A percentile compares a stretch with the other conserved stretches of the same genome.
Conservation (phyloP, 495 filamentous ascomycete species). For the Saxophila tyrrhenica region DNA sequence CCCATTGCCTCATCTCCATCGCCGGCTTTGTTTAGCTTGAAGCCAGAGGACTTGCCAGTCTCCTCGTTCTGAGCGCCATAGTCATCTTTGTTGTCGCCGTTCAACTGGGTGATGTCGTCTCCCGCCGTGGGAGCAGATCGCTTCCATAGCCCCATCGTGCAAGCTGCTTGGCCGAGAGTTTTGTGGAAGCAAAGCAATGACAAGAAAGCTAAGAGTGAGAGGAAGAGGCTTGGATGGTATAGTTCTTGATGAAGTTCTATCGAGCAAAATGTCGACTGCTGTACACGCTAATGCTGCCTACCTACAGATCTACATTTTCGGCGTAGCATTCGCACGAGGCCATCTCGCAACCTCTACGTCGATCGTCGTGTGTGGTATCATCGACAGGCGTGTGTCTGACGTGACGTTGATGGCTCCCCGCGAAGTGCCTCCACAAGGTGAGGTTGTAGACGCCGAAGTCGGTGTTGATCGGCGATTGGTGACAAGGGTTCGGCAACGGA, state of each 20-base stretch:
- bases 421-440: too few species aligned
- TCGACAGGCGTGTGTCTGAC: too few species aligned
- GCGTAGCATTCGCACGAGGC: not conserved
- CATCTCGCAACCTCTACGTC: too few species aligned
- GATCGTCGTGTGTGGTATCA: too few species aligned
- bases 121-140: not conserved
- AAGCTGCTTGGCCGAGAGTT: too few species aligned
- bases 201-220: too few species aligned
- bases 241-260: not conserved
- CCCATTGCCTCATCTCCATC: constrained; percentile 20
- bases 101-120: not conserved
- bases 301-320: not conserved
- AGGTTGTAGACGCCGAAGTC: too few species aligned
- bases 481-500: too few species aligned
- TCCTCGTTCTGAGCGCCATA: constrained; percentile 5
- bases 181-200: too few species aligned
- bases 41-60: not conserved
- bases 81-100: not conserved
- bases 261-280: not conserved
- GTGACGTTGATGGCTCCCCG: too few species aligned
- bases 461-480: too few species aligned
- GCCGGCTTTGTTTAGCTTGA: constrained; percentile 9
- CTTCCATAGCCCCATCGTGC: not conserved
- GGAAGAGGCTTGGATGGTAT: too few species aligned
- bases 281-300: not conserved